Conservation (phyloP, 169 alveolate species). For the Plasmodium yoelii region DNA sequence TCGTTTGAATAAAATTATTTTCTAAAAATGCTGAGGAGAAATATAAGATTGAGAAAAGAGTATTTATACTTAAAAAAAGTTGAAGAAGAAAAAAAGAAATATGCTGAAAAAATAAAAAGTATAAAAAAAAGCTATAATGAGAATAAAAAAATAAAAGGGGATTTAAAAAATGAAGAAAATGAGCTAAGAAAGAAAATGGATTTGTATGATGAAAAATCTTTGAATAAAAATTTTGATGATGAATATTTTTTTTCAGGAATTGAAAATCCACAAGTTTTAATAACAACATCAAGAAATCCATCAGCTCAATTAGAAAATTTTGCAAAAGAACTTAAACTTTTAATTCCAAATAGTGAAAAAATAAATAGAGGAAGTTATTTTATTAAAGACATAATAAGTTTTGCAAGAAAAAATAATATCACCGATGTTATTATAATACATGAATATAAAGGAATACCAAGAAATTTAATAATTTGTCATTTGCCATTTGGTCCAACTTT, state of each 20-base stretch:
- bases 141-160: constrained; percentile 91
- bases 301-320: constrained; percentile 94
- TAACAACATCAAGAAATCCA: constrained; percentile 98
- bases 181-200: constrained; percentile 87
- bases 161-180: constrained; percentile 87
- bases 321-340: constrained; percentile 95
- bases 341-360: constrained; percentile 96
- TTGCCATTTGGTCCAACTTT: constrained; percentile 99
- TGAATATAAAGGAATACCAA: constrained; percentile 95
- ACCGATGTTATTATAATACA: constrained; percentile 92
- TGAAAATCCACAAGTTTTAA: constrained; percentile 94
- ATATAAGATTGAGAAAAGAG: constrained; percentile 96
- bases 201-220: constrained; percentile 89
- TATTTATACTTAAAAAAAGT: constrained; percentile 93
- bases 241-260: constrained; percentile 92
- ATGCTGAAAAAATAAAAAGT: constrained; percentile 88
- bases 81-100: constrained; percentile 91
- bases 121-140: constrained; percentile 92
- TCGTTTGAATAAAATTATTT: no score
- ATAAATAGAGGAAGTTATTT: constrained; percentile 97
- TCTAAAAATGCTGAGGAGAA: constrained; percentile 92
- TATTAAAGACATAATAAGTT: constrained; percentile 94
- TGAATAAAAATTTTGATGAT: constrained; percentile 93
- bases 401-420: constrained; percentile 94
- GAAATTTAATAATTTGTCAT: constrained; percentile 98